Evolutionary conservation across 148 eudicot genomes (phyloP).

Genomic region (Silene uniflora): DNA sequence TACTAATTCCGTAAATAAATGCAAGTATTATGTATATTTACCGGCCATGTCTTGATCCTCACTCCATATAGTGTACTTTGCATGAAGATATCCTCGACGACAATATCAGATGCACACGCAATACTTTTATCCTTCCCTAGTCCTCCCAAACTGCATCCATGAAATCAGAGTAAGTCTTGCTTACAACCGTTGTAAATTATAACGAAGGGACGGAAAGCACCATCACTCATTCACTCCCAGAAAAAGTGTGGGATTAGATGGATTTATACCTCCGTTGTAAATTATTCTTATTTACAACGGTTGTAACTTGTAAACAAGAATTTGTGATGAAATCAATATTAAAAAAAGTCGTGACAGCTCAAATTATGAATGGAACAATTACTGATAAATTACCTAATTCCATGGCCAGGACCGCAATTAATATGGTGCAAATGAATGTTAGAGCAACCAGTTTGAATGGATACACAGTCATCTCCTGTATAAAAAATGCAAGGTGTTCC

Average conservation of each 20-base stretch:
- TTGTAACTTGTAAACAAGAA: no score
- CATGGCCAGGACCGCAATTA: slow-evolving; percentile 89
- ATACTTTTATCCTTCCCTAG: slow-evolving; percentile 62
- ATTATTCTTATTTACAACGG: no score
- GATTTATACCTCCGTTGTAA: no score
- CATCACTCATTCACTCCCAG: no score
- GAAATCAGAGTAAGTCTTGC: no score
- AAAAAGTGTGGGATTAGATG: no score
- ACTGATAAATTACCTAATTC: slow-evolving; percentile 54
- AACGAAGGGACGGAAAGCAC: no score
- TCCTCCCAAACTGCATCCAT: slow-evolving; percentile 63
- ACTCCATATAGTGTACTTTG: slow-evolving; percentile 58
- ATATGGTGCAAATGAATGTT: slow-evolving; percentile 70
- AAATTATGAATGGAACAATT: not conserved
- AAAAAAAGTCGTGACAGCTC: not conserved
- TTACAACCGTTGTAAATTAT: no score
- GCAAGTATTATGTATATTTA: slow-evolving; percentile 13
- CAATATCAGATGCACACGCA: slow-evolving; percentile 71
- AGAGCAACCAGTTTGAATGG: slow-evolving; percentile 88
- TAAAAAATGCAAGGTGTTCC: not conserved
- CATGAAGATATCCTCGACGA: slow-evolving; percentile 54
- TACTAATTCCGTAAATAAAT: not conserved
- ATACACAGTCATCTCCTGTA: slow-evolving; percentile 91
- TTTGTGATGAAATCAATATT: no score
- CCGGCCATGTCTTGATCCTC: slow-evolving; percentile 95